These are phyloP conservation scores for Lactarius trivialis DNA, from an alignment of 768 basidiomycete species.

Conservation along the genomic window DNA sequence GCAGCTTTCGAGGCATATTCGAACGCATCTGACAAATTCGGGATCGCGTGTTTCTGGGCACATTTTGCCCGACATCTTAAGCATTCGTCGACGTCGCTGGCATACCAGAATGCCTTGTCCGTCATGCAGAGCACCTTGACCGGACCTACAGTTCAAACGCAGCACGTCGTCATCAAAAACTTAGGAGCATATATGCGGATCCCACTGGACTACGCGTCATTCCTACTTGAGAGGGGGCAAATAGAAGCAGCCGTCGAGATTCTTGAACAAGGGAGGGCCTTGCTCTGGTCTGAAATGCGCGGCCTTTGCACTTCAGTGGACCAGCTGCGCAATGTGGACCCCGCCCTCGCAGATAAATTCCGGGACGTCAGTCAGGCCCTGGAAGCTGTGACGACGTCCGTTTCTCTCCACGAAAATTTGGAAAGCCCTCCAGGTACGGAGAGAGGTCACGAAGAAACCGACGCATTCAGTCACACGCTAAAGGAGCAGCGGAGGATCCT, in stretches of 20 bases:
- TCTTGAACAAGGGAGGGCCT: slow-evolving; percentile 18
- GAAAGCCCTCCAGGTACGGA: background rate
- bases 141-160: slow-evolving; percentile 1
- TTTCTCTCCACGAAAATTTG: background rate
- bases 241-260: slow-evolving; percentile 8
- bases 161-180: background rate
- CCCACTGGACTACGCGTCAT: slow-evolving; percentile 1
- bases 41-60: background rate
- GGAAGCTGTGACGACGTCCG: background rate
- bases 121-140: background rate
- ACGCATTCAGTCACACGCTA: background rate
- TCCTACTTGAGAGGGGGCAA: background rate
- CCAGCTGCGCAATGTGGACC: background rate
- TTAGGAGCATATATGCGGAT: background rate
- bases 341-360: slow-evolving; percentile 10
- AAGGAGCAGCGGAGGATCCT: background rate
- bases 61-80: background rate
- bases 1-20: background rate
- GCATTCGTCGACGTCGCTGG: background rate
- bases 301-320: slow-evolving; percentile 13
- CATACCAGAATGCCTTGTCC: background rate
- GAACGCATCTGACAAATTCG: background rate
- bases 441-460: background rate
- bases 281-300: slow-evolving; percentile 17
- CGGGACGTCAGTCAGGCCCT: background rate